Percentiles rank a stretch among this genome's conserved stretches.
Evolutionary conservation across 768 basidiomycete species (phyloP).

Genomic region (Kwoniella newhampshirensis): DNA sequence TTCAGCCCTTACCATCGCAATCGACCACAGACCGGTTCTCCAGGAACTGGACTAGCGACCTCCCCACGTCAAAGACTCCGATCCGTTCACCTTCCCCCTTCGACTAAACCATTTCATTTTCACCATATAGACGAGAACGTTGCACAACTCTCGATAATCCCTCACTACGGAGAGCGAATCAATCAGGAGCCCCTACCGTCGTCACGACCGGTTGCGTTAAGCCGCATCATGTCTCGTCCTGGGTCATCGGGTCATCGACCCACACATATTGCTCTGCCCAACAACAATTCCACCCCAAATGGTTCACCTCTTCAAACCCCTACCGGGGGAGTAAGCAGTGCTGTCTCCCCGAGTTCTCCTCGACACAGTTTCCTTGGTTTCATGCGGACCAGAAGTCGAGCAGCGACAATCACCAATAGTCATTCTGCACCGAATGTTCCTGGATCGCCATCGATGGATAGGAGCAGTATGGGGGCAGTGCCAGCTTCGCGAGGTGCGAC

Average conservation of each 20-base stretch:
- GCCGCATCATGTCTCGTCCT: slow-evolving; percentile 34
- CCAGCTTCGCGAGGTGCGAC: slow-evolving; percentile 1
- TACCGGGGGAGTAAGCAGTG: slow-evolving; percentile 1
- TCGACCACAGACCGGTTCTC: no score
- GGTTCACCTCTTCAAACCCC: slow-evolving; percentile 28
- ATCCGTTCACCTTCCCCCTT: no score
- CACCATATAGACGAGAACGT: no score
- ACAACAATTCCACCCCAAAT: slow-evolving; percentile 19
- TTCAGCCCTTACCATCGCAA: no score
- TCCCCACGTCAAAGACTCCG: no score
- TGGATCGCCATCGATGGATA: slow-evolving; percentile 22
- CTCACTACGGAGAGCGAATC: no score
- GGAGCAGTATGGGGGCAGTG: slow-evolving; percentile 19
- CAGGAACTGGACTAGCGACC: neutral
- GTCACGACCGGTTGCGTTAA: neutral
- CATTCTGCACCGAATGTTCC: neutral
- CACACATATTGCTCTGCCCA: slow-evolving; percentile 45
- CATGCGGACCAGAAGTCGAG: slow-evolving; percentile 44
- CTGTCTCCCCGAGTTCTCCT: slow-evolving; percentile 43
- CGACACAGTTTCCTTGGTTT: slow-evolving; percentile 47
- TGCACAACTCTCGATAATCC: no score
- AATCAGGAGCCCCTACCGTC: no score
- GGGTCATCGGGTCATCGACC: slow-evolving; percentile 26
- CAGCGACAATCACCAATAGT: slow-evolving; percentile 37
- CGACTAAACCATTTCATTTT: no score